Base-by-base conservation (phyloP, 495 filamentous ascomycete genomes). In the Geopyxis carbonaria region DNA sequence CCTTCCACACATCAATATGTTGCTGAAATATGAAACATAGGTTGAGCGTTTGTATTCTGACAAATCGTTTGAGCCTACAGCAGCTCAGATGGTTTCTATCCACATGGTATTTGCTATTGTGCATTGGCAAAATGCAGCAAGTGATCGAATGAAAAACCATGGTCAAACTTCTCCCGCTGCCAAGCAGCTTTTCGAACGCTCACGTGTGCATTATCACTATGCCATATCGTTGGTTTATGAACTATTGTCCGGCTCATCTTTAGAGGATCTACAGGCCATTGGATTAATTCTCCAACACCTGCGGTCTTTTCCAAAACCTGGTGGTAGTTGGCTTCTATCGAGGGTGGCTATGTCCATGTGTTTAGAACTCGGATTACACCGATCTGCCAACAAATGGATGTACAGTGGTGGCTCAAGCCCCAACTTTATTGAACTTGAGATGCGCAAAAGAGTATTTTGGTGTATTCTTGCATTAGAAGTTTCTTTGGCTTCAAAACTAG, bases 91-190 rank as follows among this genome's bases (percentile, higher is more conserved):
- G 1, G 77, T 80, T n/a, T 68, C 69, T 45, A 64, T 81, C 15
- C 78, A 85, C 57, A 79, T 81, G 68, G 64, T 84, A 34, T 76
- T 85, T 47, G 76, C 78, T 13, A 76, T 75, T 29, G 72, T 84
- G 48, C 74, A 73, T 47, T 82, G 75, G 38, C 81, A 86, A 48
- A 76, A 72, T 41, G 73, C 74, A 15, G 57, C 69, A 4, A 64
- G 76, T 0, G 79, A 80, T 42, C 60, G 64, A 15, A 64, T 74
- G 46, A 53, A 58, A 18, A 46, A 59, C 13, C 49, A 43, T 4
- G 51, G 51, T 0, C 45, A 56, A 16, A 48, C 33, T 40, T 43
- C 53, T 34, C 56, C 63, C 1, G 60, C 63, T 33, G 53, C 51
- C 0, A 39, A 28, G n/a, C 43, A 50, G 9, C 37, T 48, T 20